Percentiles rank a stretch among this genome's conserved stretches.
Evolutionary conservation across 2,329 filamentous ascomycete species (phyloP).

Genomic region (Penicillium psychrosexuale): DNA sequence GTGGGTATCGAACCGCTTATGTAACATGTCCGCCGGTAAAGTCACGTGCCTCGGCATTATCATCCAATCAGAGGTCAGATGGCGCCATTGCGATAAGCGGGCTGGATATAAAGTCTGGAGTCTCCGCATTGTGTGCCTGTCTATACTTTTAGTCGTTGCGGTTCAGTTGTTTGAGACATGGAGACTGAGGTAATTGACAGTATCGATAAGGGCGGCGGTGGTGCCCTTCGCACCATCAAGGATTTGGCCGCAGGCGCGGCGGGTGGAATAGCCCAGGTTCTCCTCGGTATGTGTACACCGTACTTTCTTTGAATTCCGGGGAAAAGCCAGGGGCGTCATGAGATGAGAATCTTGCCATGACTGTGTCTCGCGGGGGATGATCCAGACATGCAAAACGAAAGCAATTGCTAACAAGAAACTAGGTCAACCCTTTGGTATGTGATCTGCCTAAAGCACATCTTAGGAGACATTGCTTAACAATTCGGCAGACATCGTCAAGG

Average conservation of each 20-base stretch:
- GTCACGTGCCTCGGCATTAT: constrained; percentile 33
- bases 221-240: constrained; percentile 66
- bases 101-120: constrained; percentile 10
- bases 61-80: constrained; percentile 32
- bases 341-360: not conserved
- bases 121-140: constrained; percentile 6
- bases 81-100: constrained; percentile 23
- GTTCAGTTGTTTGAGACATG: constrained; percentile 19
- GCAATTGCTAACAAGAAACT: constrained; percentile 27
- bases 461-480: constrained; percentile 15
- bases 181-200: constrained; percentile 38
- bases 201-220: constrained; percentile 38
- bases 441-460: constrained; percentile 1
- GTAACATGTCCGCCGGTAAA: constrained; percentile 17
- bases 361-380: not conserved
- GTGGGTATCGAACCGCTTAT: not conserved
- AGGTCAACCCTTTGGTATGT: constrained; percentile 66
- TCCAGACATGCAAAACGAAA: not conserved
- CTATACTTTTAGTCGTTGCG: constrained; percentile 7
- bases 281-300: constrained; percentile 67
- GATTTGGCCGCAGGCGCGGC: constrained; percentile 88
- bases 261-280: constrained; percentile 88
- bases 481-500: constrained; percentile 83
- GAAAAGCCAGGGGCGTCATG: constrained; percentile 1
- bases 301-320: constrained; percentile 2